Evolutionary conservation across 78 protist species (phyloP), one percentile per base, ranked within the genome.

Genomic region (Guillardia theta): DNA sequence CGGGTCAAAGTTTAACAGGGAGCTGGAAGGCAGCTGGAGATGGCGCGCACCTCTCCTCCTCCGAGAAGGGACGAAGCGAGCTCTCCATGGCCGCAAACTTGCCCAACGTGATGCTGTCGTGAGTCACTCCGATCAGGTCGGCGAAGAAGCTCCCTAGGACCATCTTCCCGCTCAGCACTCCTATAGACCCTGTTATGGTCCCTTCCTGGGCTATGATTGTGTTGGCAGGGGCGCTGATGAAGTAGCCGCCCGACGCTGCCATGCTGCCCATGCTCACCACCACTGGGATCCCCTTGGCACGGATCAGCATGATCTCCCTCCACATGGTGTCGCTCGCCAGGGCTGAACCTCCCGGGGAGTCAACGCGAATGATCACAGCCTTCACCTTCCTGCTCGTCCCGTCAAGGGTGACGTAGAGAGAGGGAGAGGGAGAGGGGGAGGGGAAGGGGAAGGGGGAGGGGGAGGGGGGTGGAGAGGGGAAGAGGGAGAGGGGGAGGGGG

Each of bases 301-400:
- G 90, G 37, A 44, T 36, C 33, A 78, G 90, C n/a, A n/a, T n/a
- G n/a, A n/a, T n/a, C 48, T 78, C 90, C 18, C 90, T 12, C 43
- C 90, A 48, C 37, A 78, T 78, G 90, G 90, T 24, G 50, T 78
- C 90, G 33, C 53, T 44, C 33, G 90, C 90, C 50, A 78, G 53
- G 15, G 90, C 90, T 0, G 90, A 78, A n/a, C 90, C 90, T 30
- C 90, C 90, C 30, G 58, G 58, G 58, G 58, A 50, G 58, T 19
- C 30, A 50, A 15, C 30, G 58, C 10, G 58, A 15, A 50, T 10
- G 58, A 50, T 15, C 30, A 50, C 10, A 50, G 58, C n/a, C n/a
- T n/a, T n/a, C n/a, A n/a, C n/a, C n/a, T n/a, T n/a, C n/a, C n/a
- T n/a, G n/a, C n/a, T n/a, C n/a, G n/a, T n/a, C n/a, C n/a, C n/a